Evolutionary conservation across 192 early-diverging fungal species (phyloP), one percentile per base, ranked within the genome.

Genomic region (Gryganskiella cystojenkinii): DNA sequence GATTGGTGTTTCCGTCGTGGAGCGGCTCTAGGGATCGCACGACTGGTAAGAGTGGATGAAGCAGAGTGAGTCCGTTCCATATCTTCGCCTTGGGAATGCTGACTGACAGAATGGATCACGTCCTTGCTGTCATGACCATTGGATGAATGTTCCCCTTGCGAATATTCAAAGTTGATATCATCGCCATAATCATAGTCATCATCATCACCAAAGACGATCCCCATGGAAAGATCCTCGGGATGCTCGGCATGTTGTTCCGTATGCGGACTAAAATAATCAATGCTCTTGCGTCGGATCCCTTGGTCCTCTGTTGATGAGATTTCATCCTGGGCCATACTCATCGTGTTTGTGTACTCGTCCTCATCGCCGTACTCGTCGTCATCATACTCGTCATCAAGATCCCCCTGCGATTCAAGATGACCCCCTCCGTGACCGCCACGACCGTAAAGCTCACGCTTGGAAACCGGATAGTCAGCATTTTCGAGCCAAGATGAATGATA

Each of bases 401-500:
- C 66, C 17, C 80, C 80, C 42, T 84, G 63, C 11, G 80, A 56
- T 37, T 73, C 70, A 35, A 81, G 51, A 24, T 67, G 35, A 40
- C 58, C 47, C 13, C 49, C 62, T 56, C 63, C 56, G 50, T n/a
- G n/a, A n/a, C 52, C 27, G 28, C 66, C 65, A 37, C 44, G 25
- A 51, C 46, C 22, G 13, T 57, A 69, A 19, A 64, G 63, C 13
- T 69, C 67, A 3, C 61, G 46, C 7, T 54, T 30, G 3, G 74
- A 64, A 7, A 78, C 54, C 6, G 74, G 74, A 27, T 78, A 78
- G 65, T 81, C 79, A 49, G 69, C 79, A 51, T 87, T 80, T 84
- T 99, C 95, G 5, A 99, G 80, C 98, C 98, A 99, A 31, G 91
- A 92, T 27, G 89, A 87, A 73, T 93, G 96, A 74, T 99, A 99